Evolutionary conservation across 2,329 filamentous ascomycete genomes (phyloP), one percentile per base, ranked within the genome.

Genomic region (Zymoseptoria brevis): DNA sequence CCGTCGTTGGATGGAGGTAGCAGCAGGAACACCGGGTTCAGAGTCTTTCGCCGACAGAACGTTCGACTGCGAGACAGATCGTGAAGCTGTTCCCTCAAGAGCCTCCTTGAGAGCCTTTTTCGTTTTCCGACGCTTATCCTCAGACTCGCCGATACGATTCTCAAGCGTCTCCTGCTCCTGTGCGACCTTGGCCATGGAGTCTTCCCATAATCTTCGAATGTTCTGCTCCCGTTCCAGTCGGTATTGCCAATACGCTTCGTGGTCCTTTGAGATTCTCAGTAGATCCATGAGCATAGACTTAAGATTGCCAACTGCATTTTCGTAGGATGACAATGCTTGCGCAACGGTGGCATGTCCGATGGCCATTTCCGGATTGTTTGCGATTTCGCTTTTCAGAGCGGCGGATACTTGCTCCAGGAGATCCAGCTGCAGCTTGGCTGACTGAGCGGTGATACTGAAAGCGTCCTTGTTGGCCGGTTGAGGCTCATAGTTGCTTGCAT

Each of bases 121-220:
- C 3, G 94, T 94, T 63, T 89, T 83, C 72, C 89, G 92, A 59
- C 91, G 84, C 79, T 96, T 97, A 71, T 88, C 83, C 73, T 97
- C 93, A 1, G 91, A 89, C 74, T 96, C 89, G 51, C 89, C 90
- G 61, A 96, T 89, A 59, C 87, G 87, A 41, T 85, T 89, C 72
- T 97, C 90, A 1, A 99, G 81, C 55, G 91, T 84, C 74, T 97
- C 94, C 68, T 99, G 94, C 73, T 99, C 94, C 58, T 85, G 86
- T 19, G 92, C 94, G n/a, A 99, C 88, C 68, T 92, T 87, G 8
- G 94, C 91, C 94, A 99, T 96, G 75, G 92, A 97, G 69, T 99
- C 94, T 75, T 99, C 94, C 94, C 94, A 99, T 85, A 99, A 89
- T 60, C 89, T 87, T 45, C 94, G 86, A 76, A 97, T 87, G 71